Conservation (phyloP, 257 asterid species). For the Capsicum baccatum region DNA sequence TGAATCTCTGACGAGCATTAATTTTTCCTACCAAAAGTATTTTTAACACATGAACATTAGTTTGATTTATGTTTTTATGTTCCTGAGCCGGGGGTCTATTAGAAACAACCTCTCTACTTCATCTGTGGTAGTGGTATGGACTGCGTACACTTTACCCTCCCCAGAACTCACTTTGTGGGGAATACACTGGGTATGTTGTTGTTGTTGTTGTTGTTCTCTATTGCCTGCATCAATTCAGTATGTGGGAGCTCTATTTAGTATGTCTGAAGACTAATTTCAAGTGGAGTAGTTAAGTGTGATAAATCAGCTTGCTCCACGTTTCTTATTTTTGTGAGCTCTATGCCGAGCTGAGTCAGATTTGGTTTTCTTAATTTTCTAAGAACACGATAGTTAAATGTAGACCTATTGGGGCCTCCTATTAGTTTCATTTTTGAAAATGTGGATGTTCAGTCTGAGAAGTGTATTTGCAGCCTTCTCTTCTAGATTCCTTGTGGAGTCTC, state of each 20-base stretch:
- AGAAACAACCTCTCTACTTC: too few species aligned
- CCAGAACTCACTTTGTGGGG: too few species aligned
- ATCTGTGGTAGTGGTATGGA: too few species aligned
- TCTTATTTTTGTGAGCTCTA: neutral
- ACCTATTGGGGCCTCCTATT: neutral
- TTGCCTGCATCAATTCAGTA: neutral
- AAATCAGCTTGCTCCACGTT: neutral
- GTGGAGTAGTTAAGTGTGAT: neutral
- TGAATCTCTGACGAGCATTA: too few species aligned
- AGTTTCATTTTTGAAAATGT: neutral
- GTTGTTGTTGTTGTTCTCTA: neutral
- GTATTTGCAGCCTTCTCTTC: neutral
- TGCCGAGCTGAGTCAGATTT: neutral
- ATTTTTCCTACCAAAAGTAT: too few species aligned
- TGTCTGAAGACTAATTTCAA: neutral
- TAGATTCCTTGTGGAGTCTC: neutral
- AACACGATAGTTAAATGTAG: too few species aligned
- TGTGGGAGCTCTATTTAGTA: neutral
- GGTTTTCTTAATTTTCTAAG: too few species aligned
- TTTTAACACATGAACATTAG: too few species aligned
- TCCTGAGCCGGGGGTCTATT: too few species aligned
- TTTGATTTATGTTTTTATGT: too few species aligned
- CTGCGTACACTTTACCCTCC: too few species aligned
- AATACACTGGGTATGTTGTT: too few species aligned
- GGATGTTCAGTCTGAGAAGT: neutral